Evolutionary conservation across 2,329 filamentous ascomycete genomes (phyloP).

Genomic region (Pseudogymnoascus sp.): DNA sequence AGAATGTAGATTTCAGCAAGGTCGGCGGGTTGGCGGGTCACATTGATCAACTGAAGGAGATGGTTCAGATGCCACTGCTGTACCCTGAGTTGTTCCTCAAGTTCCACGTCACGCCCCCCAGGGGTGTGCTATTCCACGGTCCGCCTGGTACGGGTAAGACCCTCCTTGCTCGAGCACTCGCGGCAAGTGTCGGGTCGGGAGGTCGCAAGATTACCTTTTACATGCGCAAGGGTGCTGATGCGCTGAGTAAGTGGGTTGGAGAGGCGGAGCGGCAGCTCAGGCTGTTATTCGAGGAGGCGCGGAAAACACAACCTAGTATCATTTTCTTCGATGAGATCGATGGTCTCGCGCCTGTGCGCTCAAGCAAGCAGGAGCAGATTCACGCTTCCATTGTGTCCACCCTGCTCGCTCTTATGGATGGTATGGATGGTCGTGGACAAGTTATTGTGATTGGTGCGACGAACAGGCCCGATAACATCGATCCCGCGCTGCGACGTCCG

Average conservation of each 20-base stretch:
- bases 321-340: constrained; percentile 99
- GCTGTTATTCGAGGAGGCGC: constrained; percentile 87
- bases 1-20: constrained; percentile 87
- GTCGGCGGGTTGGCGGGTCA: constrained; percentile 89
- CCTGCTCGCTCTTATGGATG: constrained; percentile 88
- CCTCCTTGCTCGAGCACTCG: constrained; percentile 83
- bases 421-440: constrained; percentile 96
- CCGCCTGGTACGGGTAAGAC: constrained; percentile 95
- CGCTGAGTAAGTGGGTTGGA: constrained; percentile 96
- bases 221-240: constrained; percentile 98
- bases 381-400: constrained; percentile 97
- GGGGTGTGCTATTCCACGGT: constrained; percentile 93
- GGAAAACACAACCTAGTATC: constrained; percentile 93
- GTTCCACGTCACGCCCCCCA: constrained; percentile 87
- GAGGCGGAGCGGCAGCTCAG: constrained; percentile 94
- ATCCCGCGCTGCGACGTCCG: constrained; percentile 86
- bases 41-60: constrained; percentile 96
- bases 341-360: constrained; percentile 87
- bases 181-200: constrained; percentile 80
- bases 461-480: constrained; percentile 91
- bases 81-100: constrained; percentile 90
- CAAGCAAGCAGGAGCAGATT: constrained; percentile 97
- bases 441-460: constrained; percentile 99
- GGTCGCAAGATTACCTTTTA: constrained; percentile 97
- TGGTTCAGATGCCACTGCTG: constrained; percentile 88